These are phyloP conservation scores for Colletotrichum scovillei DNA, from an alignment of 2,329 filamentous ascomycete species.

Conservation along the genomic window DNA sequence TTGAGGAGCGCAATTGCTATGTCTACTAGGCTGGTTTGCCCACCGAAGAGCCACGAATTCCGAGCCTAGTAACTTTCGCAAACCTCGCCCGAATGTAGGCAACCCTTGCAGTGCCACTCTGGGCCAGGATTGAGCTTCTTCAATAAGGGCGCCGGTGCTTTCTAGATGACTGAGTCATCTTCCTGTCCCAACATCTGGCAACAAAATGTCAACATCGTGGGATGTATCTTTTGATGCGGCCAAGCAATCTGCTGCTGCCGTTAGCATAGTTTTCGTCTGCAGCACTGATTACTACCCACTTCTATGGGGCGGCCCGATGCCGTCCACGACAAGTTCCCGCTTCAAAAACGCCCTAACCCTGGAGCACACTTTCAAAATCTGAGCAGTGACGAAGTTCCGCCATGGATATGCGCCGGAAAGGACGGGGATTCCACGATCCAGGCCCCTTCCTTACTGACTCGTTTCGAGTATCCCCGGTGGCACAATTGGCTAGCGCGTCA, in stretches of 20 bases:
- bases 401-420: slow-evolving; percentile 15
- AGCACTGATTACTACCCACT: not conserved
- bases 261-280: not conserved
- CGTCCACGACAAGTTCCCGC: slow-evolving; percentile 1
- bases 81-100: not conserved
- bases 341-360: slow-evolving; percentile 14
- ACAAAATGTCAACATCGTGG: not conserved
- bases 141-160: not conserved
- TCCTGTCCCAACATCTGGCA: not conserved
- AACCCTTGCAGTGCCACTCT: not conserved
- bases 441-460: not conserved
- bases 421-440: not conserved
- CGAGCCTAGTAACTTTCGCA: not conserved
- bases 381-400: not conserved
- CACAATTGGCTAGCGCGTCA: slow-evolving; percentile 37
- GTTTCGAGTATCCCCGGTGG: slow-evolving; percentile 28
- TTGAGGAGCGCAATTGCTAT: not conserved
- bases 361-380: not conserved
- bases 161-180: not conserved
- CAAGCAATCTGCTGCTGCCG: not conserved
- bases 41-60: not conserved
- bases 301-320: not conserved
- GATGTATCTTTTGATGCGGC: not conserved
- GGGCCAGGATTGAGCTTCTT: not conserved
- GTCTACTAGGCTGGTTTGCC: too few relatives aligned